Base-by-base conservation (phyloP, 345 rosid species). In the Corymbia maculata region DNA sequence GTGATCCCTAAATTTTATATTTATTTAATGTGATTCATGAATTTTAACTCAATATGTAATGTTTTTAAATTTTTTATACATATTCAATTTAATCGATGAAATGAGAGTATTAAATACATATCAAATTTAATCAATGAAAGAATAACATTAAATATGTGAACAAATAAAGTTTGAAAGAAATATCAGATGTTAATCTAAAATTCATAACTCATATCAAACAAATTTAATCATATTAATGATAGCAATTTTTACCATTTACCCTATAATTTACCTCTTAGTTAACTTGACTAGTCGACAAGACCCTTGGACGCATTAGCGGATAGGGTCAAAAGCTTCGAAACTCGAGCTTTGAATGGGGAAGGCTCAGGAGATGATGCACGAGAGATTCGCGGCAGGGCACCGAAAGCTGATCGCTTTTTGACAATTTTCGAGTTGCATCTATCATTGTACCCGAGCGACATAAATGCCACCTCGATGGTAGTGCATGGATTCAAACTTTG, bases 11-110 rank as follows among this genome's bases (percentile, higher is more conserved):
- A 36, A 36, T 36, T 36, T 36, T 36, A 36, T 36, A 36, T 36
- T 2, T 36, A 36, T 36, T 36, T 4, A 22, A 4, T 8, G 5
- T 1, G 13, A 0, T 55, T 0, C 9, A 9, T 55, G 12, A 22
- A 55, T 55, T 55, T 55, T 9, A 0, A 22, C 0, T 22, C 28
- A 55, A 22, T 55, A 55, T 22, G 0, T 55, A 55, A 55, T 55
- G 1, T 55, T 8, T 21, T 12, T 55, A 0, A 22, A 55, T 1
- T 22, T 21, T 55, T 55, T 0, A 55, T 55, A 55, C 6, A 22
- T 22, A 8, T 55, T 55, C 22, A 55, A 55, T 55, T 4, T 55
- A 9, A 2, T 22, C 1, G 8, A 1, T 22, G 1, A 8, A 22
- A 22, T 9, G 4, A 22, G 8, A 55, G 4, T 2, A 22, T 22